Conservation (phyloP, 495 filamentous ascomycete genomes). For the Penicillium bovifimosum region DNA sequence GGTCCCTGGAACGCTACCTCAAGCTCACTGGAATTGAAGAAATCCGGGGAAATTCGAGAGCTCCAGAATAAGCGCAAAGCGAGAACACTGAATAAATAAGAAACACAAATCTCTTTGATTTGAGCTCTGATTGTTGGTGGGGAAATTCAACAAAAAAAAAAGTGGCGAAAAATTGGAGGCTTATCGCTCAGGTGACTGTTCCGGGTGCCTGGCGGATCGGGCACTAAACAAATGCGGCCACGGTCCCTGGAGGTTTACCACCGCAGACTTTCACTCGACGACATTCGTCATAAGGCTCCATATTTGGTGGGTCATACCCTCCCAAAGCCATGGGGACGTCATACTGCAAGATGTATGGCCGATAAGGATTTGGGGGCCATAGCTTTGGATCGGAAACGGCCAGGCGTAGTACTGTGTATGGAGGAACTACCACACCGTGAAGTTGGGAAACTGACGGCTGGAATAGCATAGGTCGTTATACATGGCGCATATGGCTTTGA, state of each 20-base stretch:
- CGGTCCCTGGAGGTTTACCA: constrained; percentile 5
- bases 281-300: background rate
- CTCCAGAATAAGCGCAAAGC: background rate
- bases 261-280: background rate
- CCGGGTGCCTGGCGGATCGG: constrained; percentile 18
- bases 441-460: background rate
- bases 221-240: background rate
- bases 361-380: background rate
- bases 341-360: background rate
- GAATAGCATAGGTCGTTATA: background rate
- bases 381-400: background rate
- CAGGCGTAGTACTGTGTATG: background rate
- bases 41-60: background rate
- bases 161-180: constrained; percentile 21
- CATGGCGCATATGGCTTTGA: constrained; percentile 14
- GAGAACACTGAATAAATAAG: background rate
- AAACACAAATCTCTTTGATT: background rate
- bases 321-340: no score
- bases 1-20: constrained; percentile 7
- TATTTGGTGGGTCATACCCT: no score
- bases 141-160: constrained; percentile 4
- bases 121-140: background rate
- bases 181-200: constrained; percentile 27
- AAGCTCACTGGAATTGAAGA: background rate
- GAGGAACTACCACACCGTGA: background rate